Conservation (phyloP, 129 eudicot species). For the Lactuca saligna region DNA sequence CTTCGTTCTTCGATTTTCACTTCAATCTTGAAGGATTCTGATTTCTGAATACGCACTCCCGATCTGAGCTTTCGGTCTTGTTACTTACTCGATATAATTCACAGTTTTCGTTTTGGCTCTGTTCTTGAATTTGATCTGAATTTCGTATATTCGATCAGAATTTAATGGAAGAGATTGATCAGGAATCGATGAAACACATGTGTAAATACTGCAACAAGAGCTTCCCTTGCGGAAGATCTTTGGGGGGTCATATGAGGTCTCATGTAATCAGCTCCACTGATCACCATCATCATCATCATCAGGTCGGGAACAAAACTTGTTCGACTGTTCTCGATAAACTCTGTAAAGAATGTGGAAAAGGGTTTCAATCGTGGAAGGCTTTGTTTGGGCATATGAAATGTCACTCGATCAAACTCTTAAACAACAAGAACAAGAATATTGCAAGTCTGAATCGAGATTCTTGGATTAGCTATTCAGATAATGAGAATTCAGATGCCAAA, state of each 20-base stretch:
- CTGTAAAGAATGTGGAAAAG: constrained; percentile 79
- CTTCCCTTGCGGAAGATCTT: constrained; percentile 84
- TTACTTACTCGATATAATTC: constrained; percentile 40
- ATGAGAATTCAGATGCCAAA: constrained; percentile 31
- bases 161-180: constrained; percentile 57
- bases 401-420: constrained; percentile 58
- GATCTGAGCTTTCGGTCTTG: constrained; percentile 40
- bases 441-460: constrained; percentile 41
- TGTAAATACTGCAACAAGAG: constrained; percentile 77
- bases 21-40: constrained; percentile 11
- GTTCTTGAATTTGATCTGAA: constrained; percentile 24
- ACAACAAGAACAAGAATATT: constrained; percentile 27
- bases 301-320: constrained; percentile 38
- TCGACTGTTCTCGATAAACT: constrained; percentile 32
- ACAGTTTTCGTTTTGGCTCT: constrained; percentile 32
- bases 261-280: constrained; percentile 62
- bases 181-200: constrained; percentile 43
- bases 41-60: background rate
- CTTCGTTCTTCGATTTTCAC: constrained; percentile 19
- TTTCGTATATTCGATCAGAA: constrained; percentile 1
- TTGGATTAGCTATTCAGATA: constrained; percentile 45
- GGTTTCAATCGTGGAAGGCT: constrained; percentile 82
- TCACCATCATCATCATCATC: constrained; percentile 29
- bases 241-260: constrained; percentile 99
- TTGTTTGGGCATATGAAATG: constrained; percentile 88